Evolutionary conservation across 1,284 basidiomycete species (phyloP), one percentile per base, ranked within the genome.

Genomic region (Cryptococcus jaspeensis): DNA sequence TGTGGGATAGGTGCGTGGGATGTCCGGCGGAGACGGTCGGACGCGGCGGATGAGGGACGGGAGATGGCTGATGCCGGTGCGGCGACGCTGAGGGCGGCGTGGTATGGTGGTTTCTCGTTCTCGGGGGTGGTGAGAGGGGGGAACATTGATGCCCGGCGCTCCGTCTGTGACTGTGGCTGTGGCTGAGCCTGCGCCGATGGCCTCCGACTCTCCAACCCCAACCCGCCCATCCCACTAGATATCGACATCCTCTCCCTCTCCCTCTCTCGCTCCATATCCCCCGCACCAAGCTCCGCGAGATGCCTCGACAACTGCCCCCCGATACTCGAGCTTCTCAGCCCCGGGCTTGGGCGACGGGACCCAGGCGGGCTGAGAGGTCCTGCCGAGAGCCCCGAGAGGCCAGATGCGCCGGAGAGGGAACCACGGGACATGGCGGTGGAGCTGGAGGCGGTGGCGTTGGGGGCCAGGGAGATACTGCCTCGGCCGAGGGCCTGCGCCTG

Each of bases 241-340:
- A 32, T 32, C 28, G 28, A 32, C 9, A 4, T 9, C 28, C 28
- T 4, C 28, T 32, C 28, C 28, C 28, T 32, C 28, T 32, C 28
- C 9, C 28, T 32, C 5, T 32, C 28, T 9, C 28, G 4, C 5
- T 32, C 28, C 28, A 4, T 32, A 9, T 32, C 28, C 28, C 28
- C 47, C 0, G 74, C 67, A 3, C 62, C 54, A 4, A 74, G 62
- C 43, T 70, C 72, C 3, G 74, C 72, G 48, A 76, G 73, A 22
- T 70, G 70, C 32, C 65, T 54, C 0, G 71, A 63, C 2, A 73
- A 61, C 18, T 68, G 72, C 2, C 72, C 72, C 6, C 71, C 67
- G 20, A 74, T 54, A 0, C 73, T 72, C 9, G 63, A 59, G 23
- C 57, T 70, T 23, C 74, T 62, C 15, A 66, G 61, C 2, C 68